Evolutionary conservation across 2,329 filamentous ascomycete species (phyloP).

Genomic region (Xylariales sp.): DNA sequence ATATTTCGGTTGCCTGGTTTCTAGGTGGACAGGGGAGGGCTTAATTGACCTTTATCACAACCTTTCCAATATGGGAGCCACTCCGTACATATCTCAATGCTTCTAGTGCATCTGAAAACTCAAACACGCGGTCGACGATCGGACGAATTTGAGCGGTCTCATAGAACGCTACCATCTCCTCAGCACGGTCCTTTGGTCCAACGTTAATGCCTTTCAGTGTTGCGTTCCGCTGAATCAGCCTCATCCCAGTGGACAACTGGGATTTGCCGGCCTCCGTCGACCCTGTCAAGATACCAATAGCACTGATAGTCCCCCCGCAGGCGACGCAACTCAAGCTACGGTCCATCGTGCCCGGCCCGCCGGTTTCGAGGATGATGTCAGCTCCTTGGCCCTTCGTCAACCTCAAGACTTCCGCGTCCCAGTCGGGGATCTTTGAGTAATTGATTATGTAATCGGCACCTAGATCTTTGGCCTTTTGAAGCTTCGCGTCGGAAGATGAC

Average conservation of each 20-base stretch:
- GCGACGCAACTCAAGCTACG: constrained; percentile 17
- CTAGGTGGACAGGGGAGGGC: no score
- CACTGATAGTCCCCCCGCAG: constrained; percentile 8
- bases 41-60: constrained; percentile 8
- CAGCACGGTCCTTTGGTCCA: constrained; percentile 11
- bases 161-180: constrained; percentile 20
- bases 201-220: constrained; percentile 17
- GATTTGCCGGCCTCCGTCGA: constrained; percentile 11
- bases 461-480: not conserved
- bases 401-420: constrained; percentile 10
- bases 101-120: constrained; percentile 9
- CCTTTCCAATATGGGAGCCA: constrained; percentile 10
- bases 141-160: not conserved
- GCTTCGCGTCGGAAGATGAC: constrained; percentile 8
- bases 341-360: constrained; percentile 11
- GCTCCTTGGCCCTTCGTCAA: not conserved
- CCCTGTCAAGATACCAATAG: constrained; percentile 8
- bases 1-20: no score
- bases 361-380: constrained; percentile 19
- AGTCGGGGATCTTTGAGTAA: constrained; percentile 2
- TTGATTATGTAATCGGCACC: constrained; percentile 6
- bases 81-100: constrained; percentile 4
- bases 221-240: constrained; percentile 19
- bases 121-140: constrained; percentile 7
- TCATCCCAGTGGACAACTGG: constrained; percentile 1